Evolutionary conservation across 768 basidiomycete genomes (phyloP).

Genomic region (Boletus rubropictus): DNA sequence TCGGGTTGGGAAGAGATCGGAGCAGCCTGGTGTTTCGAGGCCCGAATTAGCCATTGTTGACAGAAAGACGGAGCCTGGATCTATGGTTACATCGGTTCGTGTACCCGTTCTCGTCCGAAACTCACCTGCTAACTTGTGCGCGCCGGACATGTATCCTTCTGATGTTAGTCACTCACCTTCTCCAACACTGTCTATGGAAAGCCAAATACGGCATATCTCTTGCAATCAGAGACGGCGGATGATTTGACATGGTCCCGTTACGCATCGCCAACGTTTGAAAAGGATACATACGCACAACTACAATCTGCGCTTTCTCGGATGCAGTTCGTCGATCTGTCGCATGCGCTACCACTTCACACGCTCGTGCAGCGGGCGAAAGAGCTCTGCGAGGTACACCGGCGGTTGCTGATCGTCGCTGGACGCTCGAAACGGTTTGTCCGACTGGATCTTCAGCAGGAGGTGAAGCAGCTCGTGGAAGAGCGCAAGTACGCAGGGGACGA

Average conservation of each 20-base stretch:
- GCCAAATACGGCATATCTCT: conserved; percentile 53
- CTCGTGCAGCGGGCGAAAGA: conserved; percentile 40
- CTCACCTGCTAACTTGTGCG: not conserved
- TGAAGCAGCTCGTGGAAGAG: conserved; percentile 43
- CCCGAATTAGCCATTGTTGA: conserved; percentile 53
- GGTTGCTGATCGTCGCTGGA: conserved; percentile 63
- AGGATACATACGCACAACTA: conserved; percentile 3
- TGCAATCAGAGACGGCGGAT: conserved; percentile 82
- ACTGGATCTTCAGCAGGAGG: conserved; percentile 54
- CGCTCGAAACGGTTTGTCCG: conserved; percentile 67
- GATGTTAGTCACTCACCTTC: conserved; percentile 41
- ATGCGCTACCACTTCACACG: conserved; percentile 51
- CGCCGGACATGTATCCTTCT: not conserved
- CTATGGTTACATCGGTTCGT: conserved; percentile 8
- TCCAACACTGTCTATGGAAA: conserved; percentile 72
- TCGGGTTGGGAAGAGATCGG: conserved; percentile 41
- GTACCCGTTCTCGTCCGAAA: not conserved
- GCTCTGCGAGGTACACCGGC: conserved; percentile 27
- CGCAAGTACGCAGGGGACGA: conserved; percentile 10
- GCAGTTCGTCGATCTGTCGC: conserved; percentile 47
- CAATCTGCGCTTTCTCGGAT: conserved; percentile 54
- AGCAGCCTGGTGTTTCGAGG: conserved; percentile 48
- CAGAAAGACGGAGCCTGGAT: conserved; percentile 32
- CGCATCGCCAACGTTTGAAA: conserved; percentile 26
- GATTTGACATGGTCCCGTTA: conserved; percentile 69